Percentiles rank a stretch among this genome's conserved stretches.
These are phyloP conservation scores for Haematococcus sp. DNA, from an alignment of 139 green algal species.

Conservation along the genomic window DNA sequence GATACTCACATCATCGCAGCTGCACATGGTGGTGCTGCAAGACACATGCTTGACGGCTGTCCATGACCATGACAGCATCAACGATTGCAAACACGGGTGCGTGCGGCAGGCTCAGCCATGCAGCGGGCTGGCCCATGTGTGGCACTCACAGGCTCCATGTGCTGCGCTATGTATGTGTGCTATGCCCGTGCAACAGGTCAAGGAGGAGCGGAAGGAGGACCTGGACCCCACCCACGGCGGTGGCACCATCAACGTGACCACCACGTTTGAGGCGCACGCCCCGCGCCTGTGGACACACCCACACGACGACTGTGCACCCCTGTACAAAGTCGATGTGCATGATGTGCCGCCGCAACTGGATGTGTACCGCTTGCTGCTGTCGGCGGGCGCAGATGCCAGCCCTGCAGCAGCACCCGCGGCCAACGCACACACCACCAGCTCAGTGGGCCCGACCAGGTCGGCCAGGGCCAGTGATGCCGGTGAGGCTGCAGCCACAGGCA, in stretches of 20 bases:
- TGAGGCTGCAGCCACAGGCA: no score
- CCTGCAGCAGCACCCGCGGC: conserved; percentile 2
- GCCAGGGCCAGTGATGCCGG: no score
- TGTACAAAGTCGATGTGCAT: background rate
- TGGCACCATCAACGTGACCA: background rate
- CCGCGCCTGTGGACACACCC: conserved; percentile 22
- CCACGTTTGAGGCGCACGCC: conserved; percentile 19
- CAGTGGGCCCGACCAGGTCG: no score
- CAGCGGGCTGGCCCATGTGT: no score
- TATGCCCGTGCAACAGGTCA: background rate
- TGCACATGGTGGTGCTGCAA: background rate
- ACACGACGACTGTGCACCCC: conserved; percentile 22
- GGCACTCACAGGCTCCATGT: no score
- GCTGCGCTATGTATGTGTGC: background rate
- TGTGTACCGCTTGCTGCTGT: conserved; percentile 20
- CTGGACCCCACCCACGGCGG: conserved; percentile 3
- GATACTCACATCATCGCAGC: no score
- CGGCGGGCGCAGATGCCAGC: background rate
- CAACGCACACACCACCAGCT: background rate
- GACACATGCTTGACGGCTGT: background rate
- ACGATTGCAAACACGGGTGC: no score
- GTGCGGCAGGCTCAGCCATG: background rate
- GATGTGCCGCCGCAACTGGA: conserved; percentile 18
- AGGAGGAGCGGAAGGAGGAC: conserved; percentile 11
- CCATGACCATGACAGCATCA: no score